Base-by-base conservation (phyloP, 2,329 filamentous ascomycete genomes). In the Exophiala spinifera region DNA sequence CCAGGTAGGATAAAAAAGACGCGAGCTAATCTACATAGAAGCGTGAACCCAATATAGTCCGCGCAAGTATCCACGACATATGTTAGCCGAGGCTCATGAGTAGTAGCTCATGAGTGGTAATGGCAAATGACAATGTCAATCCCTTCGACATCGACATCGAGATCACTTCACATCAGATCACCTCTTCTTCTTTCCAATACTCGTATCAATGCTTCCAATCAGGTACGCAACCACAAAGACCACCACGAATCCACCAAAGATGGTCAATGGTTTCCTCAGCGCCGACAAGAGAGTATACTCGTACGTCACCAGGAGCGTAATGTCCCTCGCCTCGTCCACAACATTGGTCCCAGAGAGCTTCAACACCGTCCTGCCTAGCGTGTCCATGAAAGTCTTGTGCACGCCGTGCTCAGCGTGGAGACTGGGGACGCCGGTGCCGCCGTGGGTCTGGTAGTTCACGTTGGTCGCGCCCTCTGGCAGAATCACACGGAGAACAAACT, bases 301-400 rank as follows among this genome's bases (percentile, higher is more conserved):
- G 71, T 99, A 99, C 1, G 88, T 87, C 49, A 97, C 69, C 74
- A 79, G 49, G 37, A 53, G 55, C 34, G 50, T 85, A 28, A 88
- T 85, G 66, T 91, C 90, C 50, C 91, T 82, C 66, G 91, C 83
- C 63, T 97, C 94, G 64, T 99, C 94, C 1, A 95, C 89, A 49
- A 97, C 76, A 70, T 96, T 97, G 64, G 85, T 80, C 6, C 90
- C 89, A 58, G 86, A 88, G 66, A 99, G 79, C 47, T 81, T 86
- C 57, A 99, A 79, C 0, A 86, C 82, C 0, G 92, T 95, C 60
- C 94, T 88, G 57, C 94, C 94, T 28, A 92, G 66, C 0, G 94
- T 97, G 72, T 99, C 94, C 75, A 99, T 87, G 74, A 91, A 99
- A 0, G 91, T 96, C 72, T 85, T 86, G 74, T 94, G 83, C n/a